These are phyloP conservation scores for Paecilomyces dactylethromorphus DNA, from an alignment of 2,329 filamentous ascomycete genomes.

Conservation along the genomic window DNA sequence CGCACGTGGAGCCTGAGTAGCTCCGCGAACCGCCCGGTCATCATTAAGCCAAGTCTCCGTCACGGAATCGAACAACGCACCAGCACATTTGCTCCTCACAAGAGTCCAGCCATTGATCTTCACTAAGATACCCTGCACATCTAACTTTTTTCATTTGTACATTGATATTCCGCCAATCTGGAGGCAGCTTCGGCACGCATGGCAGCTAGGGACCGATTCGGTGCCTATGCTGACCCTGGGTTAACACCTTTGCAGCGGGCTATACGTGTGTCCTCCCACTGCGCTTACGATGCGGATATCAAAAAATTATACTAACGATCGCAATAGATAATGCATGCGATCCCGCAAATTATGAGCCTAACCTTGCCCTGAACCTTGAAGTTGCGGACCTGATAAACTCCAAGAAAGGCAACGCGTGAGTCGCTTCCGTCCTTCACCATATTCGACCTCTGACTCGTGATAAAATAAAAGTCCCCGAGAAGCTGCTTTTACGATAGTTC, in stretches of 20 bases:
- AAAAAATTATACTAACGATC: neutral
- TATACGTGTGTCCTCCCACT: conserved; percentile 53
- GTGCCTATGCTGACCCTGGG: conserved; percentile 68
- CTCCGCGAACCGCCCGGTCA: conserved; percentile 13
- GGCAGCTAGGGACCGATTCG: conserved; percentile 90
- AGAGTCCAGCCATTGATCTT: neutral
- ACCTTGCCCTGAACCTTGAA: conserved; percentile 92
- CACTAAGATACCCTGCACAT: neutral
- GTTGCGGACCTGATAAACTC: conserved; percentile 94
- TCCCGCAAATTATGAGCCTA: conserved; percentile 95
- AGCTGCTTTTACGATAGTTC: conserved; percentile 86
- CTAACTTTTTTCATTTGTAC: conserved; percentile 2
- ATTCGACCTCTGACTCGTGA: conserved; percentile 2
- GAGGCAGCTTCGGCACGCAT: conserved; percentile 94
- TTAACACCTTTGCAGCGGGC: conserved; percentile 88
- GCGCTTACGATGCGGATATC: neutral
- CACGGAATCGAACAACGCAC: neutral
- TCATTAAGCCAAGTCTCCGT: neutral
- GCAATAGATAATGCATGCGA: conserved; percentile 77
- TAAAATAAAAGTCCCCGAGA: conserved; percentile 64
- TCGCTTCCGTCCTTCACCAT: conserved; percentile 4
- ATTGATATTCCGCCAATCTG: conserved; percentile 48
- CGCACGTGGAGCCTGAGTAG: conserved; percentile 19
- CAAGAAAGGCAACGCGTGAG: conserved; percentile 85
- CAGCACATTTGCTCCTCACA: neutral